Conservation (phyloP, 805 yeast species). For the Henningerozyma blattae region DNA sequence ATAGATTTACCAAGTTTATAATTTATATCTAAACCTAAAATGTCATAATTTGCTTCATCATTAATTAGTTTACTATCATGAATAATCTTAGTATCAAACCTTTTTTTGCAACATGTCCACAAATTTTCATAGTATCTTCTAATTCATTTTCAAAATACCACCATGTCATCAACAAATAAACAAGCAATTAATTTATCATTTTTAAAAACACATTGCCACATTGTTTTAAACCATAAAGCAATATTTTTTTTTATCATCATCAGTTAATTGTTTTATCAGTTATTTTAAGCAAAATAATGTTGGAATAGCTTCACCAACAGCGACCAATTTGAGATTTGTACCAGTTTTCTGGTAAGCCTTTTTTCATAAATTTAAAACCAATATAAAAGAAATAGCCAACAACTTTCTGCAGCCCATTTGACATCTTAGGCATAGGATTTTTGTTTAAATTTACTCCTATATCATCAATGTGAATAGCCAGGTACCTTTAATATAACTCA, state of each 20-base stretch:
- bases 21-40: not conserved
- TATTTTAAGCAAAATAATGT: too few relatives aligned
- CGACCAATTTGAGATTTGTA: too few relatives aligned
- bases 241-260: slow-evolving; percentile 7
- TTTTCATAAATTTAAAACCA: too few relatives aligned
- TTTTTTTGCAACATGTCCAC: slow-evolving; percentile 1
- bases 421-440: too few relatives aligned
- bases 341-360: too few relatives aligned
- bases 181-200: slow-evolving; percentile 1
- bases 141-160: slow-evolving; percentile 3
- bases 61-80: slow-evolving; percentile 1
- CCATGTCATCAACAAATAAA: slow-evolving; percentile 8
- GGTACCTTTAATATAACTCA: too few relatives aligned
- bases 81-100: slow-evolving; percentile 7
- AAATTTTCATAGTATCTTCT: not conserved
- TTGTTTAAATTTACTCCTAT: too few relatives aligned
- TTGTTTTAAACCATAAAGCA: slow-evolving; percentile 3
- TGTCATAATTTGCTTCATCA: not conserved
- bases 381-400: too few relatives aligned
- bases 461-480: too few relatives aligned
- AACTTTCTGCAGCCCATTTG: too few relatives aligned
- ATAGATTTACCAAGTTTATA: not conserved
- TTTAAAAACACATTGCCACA: slow-evolving; percentile 7
- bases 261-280: too few relatives aligned
- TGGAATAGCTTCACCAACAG: too few relatives aligned